A percentile compares a stretch with the other conserved stretches of the same genome.
phyloP scores from a whole-genome alignment of 78 protist species.

The Guillardia theta region DNA sequence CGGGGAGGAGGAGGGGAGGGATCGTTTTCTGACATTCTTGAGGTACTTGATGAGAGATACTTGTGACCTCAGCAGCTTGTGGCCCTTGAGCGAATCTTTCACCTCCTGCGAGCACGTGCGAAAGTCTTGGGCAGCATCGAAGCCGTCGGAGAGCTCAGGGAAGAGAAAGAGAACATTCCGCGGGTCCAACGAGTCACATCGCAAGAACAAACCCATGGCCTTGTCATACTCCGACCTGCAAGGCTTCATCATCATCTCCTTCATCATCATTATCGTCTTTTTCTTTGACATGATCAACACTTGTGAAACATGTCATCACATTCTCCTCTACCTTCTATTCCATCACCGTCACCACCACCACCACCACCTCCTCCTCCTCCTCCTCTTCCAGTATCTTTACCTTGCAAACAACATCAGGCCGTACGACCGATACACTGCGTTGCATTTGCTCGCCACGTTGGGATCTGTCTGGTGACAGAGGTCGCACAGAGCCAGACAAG shows the following conservation, averaged over 20 bases:
- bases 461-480: background rate
- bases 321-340: too few species aligned
- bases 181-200: background rate
- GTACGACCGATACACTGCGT: background rate
- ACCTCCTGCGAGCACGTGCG: too few species aligned
- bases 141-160: background rate
- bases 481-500: background rate
- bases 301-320: too few species aligned
- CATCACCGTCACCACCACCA: too few species aligned
- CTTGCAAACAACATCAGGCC: too few species aligned
- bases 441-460: background rate
- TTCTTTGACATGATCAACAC: too few species aligned
- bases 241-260: too few species aligned
- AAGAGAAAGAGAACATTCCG: background rate
- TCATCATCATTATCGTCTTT: too few species aligned
- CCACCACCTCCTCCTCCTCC: too few species aligned
- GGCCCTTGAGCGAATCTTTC: background rate
- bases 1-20: too few species aligned
- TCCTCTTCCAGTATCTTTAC: too few species aligned
- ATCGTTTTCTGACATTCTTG: background rate
- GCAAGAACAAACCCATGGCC: background rate
- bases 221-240: background rate
- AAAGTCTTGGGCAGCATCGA: too few species aligned
- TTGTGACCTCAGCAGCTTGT: background rate
- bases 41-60: background rate